These are phyloP conservation scores for Nematodospora anomalae DNA, from an alignment of 1,139 yeast species.

Conservation along the genomic window DNA sequence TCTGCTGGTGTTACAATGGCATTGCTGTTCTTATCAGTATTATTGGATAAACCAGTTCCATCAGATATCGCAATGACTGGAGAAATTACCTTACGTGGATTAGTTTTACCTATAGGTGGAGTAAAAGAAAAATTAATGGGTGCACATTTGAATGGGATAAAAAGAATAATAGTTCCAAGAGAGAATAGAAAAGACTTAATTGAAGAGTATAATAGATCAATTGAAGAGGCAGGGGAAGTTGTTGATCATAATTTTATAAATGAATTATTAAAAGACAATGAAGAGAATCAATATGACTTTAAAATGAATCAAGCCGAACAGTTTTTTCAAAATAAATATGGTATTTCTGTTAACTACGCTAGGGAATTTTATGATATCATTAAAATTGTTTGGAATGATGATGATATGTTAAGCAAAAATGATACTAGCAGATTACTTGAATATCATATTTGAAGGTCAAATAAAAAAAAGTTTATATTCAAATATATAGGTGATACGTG, in stretches of 20 bases:
- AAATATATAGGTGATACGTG: background rate
- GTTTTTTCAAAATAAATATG: conserved; percentile 50
- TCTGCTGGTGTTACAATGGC: conserved; percentile 94
- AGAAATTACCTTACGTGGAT: conserved; percentile 83
- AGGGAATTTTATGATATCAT: conserved; percentile 79
- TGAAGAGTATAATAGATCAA: conserved; percentile 45
- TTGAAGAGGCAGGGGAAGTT: conserved; percentile 29
- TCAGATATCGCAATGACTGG: conserved; percentile 87
- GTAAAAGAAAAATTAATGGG: conserved; percentile 82
- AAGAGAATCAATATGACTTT: conserved; percentile 21
- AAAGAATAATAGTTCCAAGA: conserved; percentile 65
- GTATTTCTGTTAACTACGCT: conserved; percentile 62
- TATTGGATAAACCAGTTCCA: conserved; percentile 67
- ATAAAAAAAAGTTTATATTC: background rate
- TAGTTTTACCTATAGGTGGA: conserved; percentile 88
- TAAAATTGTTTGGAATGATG: conserved; percentile 62
- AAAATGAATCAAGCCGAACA: conserved; percentile 46
- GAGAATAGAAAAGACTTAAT: conserved; percentile 71
- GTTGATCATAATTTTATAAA: conserved; percentile 26
- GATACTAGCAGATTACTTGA: conserved; percentile 35
- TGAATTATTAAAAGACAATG: conserved; percentile 40
- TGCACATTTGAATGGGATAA: conserved; percentile 63
- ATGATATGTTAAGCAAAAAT: conserved; percentile 34
- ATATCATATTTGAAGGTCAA: conserved; percentile 31
- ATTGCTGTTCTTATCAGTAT: conserved; percentile 69